These are phyloP conservation scores for Microascus cirrosus DNA, from an alignment of 2,329 filamentous ascomycete species.

Conservation along the genomic window DNA sequence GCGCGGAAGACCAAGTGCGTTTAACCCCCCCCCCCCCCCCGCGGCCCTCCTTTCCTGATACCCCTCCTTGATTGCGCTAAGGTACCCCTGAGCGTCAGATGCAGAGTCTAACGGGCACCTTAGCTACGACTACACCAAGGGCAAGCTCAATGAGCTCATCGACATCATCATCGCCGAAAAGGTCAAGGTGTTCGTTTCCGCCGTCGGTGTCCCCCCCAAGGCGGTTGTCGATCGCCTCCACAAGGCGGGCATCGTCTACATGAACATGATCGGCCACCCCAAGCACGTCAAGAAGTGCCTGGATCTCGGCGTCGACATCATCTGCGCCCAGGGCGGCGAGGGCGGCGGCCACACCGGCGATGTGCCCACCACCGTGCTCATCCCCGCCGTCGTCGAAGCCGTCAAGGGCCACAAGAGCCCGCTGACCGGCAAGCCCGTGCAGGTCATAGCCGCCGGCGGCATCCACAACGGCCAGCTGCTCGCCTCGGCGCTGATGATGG, in stretches of 20 bases:
- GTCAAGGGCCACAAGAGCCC: constrained; percentile 74
- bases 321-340: constrained; percentile 97
- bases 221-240: constrained; percentile 84
- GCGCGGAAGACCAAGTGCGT: no score
- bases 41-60: neutral
- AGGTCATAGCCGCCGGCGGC: constrained; percentile 87
- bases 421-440: constrained; percentile 76
- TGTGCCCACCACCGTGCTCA: constrained; percentile 83
- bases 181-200: constrained; percentile 89
- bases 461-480: constrained; percentile 87
- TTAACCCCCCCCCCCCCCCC: neutral
- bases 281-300: constrained; percentile 98
- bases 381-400: constrained; percentile 80
- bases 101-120: constrained; percentile 4
- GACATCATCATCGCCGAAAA: constrained; percentile 89
- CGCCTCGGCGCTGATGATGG: constrained; percentile 84
- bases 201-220: constrained; percentile 87
- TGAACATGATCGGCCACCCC: constrained; percentile 99
- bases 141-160: constrained; percentile 84
- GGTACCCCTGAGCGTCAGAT: neutral
- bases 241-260: constrained; percentile 79
- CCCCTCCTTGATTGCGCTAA: neutral
- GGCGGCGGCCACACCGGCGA: constrained; percentile 95
- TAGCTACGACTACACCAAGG: constrained; percentile 99
- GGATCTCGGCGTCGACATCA: constrained; percentile 84